A percentile compares a stretch with the other conserved stretches of the same genome.
Evolutionary conservation across 768 basidiomycete genomes (phyloP).

Genomic region (Lactarius hatsudake): DNA sequence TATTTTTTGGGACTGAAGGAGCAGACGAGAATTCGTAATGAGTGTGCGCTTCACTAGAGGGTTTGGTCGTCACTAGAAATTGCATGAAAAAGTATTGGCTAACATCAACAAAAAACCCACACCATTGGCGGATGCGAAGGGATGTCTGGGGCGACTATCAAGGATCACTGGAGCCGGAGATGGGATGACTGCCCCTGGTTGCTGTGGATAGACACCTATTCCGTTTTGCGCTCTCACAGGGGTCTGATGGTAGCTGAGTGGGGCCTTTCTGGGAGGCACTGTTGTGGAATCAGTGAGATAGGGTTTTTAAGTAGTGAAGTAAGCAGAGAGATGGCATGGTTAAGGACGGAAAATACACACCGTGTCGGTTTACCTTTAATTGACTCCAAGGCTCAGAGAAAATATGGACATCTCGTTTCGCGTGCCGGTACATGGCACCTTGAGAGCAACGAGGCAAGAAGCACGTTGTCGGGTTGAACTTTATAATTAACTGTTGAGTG

Average conservation of each 20-base stretch:
- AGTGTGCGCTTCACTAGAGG: too few relatives aligned
- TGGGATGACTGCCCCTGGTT: not conserved
- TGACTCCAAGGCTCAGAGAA: not conserved
- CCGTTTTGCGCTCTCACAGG: not conserved
- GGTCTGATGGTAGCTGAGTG: not conserved
- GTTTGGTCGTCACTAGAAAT: not conserved
- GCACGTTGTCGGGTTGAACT: not conserved
- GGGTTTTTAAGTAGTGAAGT: not conserved
- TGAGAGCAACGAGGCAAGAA: not conserved
- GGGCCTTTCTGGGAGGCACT: conserved; percentile 3
- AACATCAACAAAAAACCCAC: not conserved
- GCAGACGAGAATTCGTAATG: not conserved
- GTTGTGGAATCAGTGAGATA: not conserved
- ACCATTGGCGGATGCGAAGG: not conserved
- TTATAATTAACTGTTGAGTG: not conserved
- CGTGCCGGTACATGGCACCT: not conserved
- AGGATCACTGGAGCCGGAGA: not conserved
- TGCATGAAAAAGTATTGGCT: not conserved
- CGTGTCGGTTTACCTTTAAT: not conserved
- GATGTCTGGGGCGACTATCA: not conserved
- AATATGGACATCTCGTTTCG: not conserved
- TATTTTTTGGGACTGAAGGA: not conserved
- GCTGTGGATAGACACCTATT: not conserved
- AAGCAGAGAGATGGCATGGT: not conserved
- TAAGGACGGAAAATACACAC: not conserved